These are phyloP conservation scores for Metschnikowia noctiluminum DNA, from an alignment of 805 yeast species.

Conservation along the genomic window DNA sequence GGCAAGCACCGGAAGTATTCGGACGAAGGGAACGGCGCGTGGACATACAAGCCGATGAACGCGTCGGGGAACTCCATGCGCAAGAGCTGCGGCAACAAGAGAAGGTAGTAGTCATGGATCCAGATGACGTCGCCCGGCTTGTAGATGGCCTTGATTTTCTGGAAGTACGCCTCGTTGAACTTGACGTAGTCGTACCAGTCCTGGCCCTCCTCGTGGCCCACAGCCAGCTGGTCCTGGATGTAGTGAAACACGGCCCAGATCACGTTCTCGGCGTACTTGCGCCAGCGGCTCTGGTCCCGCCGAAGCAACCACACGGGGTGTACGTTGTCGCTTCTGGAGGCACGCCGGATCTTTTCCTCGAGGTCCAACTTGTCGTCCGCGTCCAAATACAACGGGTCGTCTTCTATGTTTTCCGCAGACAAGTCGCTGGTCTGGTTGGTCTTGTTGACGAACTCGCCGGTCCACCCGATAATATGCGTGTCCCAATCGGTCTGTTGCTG, in stretches of 20 bases:
- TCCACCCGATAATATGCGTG: slow-evolving; percentile 72
- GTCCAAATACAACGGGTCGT: too few species aligned
- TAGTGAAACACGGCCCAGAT: slow-evolving; percentile 96
- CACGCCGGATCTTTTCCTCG: slow-evolving; percentile 45
- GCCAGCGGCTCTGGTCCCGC: slow-evolving; percentile 78
- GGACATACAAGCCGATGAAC: slow-evolving; percentile 73
- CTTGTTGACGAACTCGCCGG: too few species aligned
- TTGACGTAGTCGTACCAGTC: slow-evolving; percentile 87
- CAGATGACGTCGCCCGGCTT: slow-evolving; percentile 87
- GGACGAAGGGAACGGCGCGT: slow-evolving; percentile 91
- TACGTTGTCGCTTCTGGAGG: slow-evolving; percentile 48
- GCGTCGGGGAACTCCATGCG: slow-evolving; percentile 75
- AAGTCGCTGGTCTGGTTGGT: too few species aligned
- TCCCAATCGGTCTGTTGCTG: slow-evolving; percentile 76
- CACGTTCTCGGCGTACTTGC: slow-evolving; percentile 83
- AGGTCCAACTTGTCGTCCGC: slow-evolving; percentile 49
- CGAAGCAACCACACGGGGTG: slow-evolving; percentile 90
- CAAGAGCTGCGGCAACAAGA: slow-evolving; percentile 77
- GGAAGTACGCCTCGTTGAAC: slow-evolving; percentile 87
- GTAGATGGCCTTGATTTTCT: slow-evolving; percentile 68
- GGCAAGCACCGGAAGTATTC: slow-evolving; percentile 91
- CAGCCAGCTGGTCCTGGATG: slow-evolving; percentile 72
- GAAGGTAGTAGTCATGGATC: slow-evolving; percentile 87
- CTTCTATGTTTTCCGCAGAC: too few species aligned
- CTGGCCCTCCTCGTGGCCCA: slow-evolving; percentile 63